Conservation (phyloP, 1,284 basidiomycete species). For the Heimioporus punctisporus region DNA sequence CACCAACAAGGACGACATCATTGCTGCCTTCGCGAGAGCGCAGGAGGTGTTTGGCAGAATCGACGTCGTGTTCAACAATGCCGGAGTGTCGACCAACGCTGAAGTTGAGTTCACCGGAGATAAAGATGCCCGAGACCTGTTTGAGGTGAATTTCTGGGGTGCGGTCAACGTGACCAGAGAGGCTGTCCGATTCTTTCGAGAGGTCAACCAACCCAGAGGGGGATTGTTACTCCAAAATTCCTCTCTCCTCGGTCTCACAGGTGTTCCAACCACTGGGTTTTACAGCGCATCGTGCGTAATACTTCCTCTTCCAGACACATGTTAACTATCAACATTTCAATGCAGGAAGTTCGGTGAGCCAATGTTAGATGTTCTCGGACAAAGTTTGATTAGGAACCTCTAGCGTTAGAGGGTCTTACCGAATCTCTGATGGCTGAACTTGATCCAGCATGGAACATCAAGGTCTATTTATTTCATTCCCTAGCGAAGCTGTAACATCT, state of each 20-base stretch:
- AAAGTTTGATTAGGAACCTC: background rate
- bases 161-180: no score
- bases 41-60: conserved; percentile 38
- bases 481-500: conserved; percentile 19
- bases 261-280: conserved; percentile 1
- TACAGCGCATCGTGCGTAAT: conserved; percentile 24
- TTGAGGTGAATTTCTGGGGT: conserved; percentile 30
- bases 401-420: conserved; percentile 31
- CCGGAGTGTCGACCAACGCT: conserved; percentile 8
- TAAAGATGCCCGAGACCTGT: conserved; percentile 24
- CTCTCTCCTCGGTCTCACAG: conserved; percentile 22
- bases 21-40: conserved; percentile 34
- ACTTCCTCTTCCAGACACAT: background rate
- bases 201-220: conserved; percentile 34
- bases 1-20: conserved; percentile 26
- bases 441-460: conserved; percentile 34
- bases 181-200: conserved; percentile 3
- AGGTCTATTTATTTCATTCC: conserved; percentile 12
- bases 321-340: no score
- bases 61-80: conserved; percentile 43
- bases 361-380: no score
- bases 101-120: conserved; percentile 26
- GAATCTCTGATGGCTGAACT: conserved; percentile 26
- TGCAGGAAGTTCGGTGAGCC: conserved; percentile 25
- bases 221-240: conserved; percentile 36